Base-by-base conservation (phyloP, 257 asterid species). In the Ballota nigra region DNA sequence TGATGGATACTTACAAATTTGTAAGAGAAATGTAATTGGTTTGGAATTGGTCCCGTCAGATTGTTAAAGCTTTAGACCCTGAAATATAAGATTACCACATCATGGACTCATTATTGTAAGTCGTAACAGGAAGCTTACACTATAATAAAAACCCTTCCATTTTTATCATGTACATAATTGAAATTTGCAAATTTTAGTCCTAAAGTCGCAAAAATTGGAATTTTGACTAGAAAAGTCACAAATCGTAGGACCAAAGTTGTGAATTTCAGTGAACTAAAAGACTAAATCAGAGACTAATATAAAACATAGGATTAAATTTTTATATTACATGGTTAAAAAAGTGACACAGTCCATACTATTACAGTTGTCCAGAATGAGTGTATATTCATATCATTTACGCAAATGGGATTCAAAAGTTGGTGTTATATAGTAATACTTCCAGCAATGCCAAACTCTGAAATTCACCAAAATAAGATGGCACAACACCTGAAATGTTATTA, bases 31-130 rank as follows among this genome's bases (percentile, higher is more conserved):
- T 71, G 60, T 76, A 81, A 58, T 86, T 86, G 83, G 89, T 77
- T 82, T 23, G 96, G 92, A 59, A 86, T 64, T 57, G 60, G 23
- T 59, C 91, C 98, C 2, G 82, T 79, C 83, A 92, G 77, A 79
- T 80, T 85, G 81, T 92, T 92, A 92, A 86, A 89, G 87, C 96
- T 89, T 87, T 89, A 85, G 77, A 89, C 98, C 86, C 98, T 92
- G 86, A 70, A 71, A 77, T 76, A 63, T 19, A 59, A 15, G 68
- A 60, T 63, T 40, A 59, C 6, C 19, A 18, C 28, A 60, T 73
- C 13, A 18, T 11, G 7, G 23, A 61, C 15, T 58, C 10, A 3
- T 28, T 18, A 28, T 66, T 20, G 26, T 59, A 55, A 38, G 8
- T 66, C 23, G 23, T 16, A 51, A 20, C 23, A 8, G 2, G 56